A percentile compares a stretch with the other conserved stretches of the same genome.
These are phyloP conservation scores for Exophiala bonariae DNA, from an alignment of 2,329 filamentous ascomycete species.

Conservation along the genomic window DNA sequence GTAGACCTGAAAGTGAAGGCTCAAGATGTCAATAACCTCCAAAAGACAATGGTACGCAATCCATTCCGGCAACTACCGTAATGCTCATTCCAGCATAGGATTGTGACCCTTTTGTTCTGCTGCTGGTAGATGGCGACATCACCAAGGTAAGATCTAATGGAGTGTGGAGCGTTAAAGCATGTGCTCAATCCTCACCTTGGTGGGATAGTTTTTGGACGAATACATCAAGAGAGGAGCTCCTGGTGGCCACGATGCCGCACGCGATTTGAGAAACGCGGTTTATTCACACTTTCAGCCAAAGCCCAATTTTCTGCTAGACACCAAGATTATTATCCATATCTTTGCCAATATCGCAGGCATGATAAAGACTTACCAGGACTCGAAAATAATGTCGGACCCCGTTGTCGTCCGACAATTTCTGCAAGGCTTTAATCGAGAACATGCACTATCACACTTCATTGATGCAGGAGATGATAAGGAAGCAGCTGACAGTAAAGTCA, in stretches of 20 bases:
- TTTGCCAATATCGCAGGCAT: conserved; percentile 42
- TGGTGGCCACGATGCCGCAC: conserved; percentile 18
- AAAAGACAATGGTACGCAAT: conserved; percentile 6
- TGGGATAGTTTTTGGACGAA: conserved; percentile 26
- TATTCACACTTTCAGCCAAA: conserved; percentile 15
- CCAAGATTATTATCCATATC: conserved; percentile 36
- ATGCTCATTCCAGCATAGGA: not conserved
- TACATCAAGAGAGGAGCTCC: conserved; percentile 10
- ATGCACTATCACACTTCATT: conserved; percentile 40
- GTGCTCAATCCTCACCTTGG: conserved; percentile 19
- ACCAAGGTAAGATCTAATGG: conserved; percentile 29
- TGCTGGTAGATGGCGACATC: conserved; percentile 34
- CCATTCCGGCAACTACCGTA: not conserved
- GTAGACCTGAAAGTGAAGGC: conserved; percentile 2
- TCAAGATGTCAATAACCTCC: not conserved
- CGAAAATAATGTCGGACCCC: conserved; percentile 28
- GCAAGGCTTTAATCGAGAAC: conserved; percentile 44
- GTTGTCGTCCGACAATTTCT: conserved; percentile 37
- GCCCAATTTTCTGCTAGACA: conserved; percentile 24
- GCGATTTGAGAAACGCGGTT: conserved; percentile 13
- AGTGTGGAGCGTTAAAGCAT: conserved; percentile 2
- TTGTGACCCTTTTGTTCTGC: not conserved
- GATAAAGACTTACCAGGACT: conserved; percentile 35
- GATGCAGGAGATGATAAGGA: conserved; percentile 47
- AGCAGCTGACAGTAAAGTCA: conserved; percentile 44